Percentiles rank a stretch among this genome's conserved stretches.
Evolutionary conservation across 768 basidiomycete species (phyloP).

Genomic region (Boletus pseudo-olivaceus): DNA sequence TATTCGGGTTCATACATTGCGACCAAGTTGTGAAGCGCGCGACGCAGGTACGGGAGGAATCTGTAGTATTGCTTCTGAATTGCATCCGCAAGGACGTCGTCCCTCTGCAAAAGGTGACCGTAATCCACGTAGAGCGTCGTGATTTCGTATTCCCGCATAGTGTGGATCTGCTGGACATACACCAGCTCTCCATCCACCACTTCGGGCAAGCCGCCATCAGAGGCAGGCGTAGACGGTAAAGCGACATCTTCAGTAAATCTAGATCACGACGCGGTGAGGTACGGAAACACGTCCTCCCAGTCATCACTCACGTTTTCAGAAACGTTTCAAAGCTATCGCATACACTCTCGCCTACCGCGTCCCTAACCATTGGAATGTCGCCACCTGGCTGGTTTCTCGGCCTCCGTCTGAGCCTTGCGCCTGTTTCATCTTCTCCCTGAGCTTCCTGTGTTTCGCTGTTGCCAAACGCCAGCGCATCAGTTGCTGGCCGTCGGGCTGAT

Average conservation of each 20-base stretch:
- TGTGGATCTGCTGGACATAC: conserved; percentile 92
- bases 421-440: conserved; percentile 36
- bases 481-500: conserved; percentile 37
- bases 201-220: conserved; percentile 61
- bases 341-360: conserved; percentile 94
- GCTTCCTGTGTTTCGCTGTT: conserved; percentile 48
- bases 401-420: conserved; percentile 46
- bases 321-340: conserved; percentile 90
- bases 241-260: conserved; percentile 85
- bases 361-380: conserved; percentile 85
- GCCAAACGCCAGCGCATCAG: conserved; percentile 53
- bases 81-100: conserved; percentile 91
- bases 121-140: conserved; percentile 98
- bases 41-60: conserved; percentile 90
- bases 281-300: neutral
- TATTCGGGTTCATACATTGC: conserved; percentile 90
- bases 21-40: conserved; percentile 87
- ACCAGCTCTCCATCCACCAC: conserved; percentile 60
- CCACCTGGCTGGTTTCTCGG: conserved; percentile 42
- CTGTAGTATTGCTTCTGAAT: conserved; percentile 95
- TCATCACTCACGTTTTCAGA: conserved; percentile 71
- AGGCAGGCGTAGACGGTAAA: conserved; percentile 75
- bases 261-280: conserved; percentile 1
- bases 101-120: conserved; percentile 81
- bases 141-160: conserved; percentile 91